phyloP scores from a whole-genome alignment of 2,329 filamentous ascomycete genomes.

The Clonostachys chloroleuca region DNA sequence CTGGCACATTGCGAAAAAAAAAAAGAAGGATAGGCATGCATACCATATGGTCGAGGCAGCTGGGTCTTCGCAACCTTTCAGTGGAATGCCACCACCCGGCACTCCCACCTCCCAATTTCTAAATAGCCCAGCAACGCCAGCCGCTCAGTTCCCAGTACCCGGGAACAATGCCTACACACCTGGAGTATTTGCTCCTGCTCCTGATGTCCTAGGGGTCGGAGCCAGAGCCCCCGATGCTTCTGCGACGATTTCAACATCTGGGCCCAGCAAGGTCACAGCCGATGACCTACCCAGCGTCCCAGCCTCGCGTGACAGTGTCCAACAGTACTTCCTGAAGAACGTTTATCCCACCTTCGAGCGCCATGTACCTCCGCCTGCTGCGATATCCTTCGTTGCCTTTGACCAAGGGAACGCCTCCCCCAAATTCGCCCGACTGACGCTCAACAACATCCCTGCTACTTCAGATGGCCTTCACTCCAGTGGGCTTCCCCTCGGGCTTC shows the following conservation, averaged over 20 bases:
- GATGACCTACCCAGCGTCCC: slow-evolving; percentile 94
- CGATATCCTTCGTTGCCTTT: slow-evolving; percentile 85
- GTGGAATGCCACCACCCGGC: slow-evolving; percentile 58
- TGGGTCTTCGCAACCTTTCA: slow-evolving; percentile 65
- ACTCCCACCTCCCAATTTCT: slow-evolving; percentile 39
- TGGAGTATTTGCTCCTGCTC: background rate
- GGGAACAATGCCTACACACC: background rate
- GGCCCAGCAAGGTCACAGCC: slow-evolving; percentile 64
- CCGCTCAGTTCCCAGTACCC: slow-evolving; percentile 5
- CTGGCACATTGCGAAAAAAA: slow-evolving; percentile 52
- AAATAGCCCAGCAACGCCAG: slow-evolving; percentile 20
- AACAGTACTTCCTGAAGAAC: slow-evolving; percentile 80
- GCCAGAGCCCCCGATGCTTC: slow-evolving; percentile 16
- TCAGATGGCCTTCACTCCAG: slow-evolving; percentile 77
- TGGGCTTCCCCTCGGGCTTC: slow-evolving; percentile 77
- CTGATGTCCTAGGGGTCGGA: slow-evolving; percentile 10
- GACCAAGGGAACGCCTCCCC: slow-evolving; percentile 97
- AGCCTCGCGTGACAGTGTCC: slow-evolving; percentile 73
- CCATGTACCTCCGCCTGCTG: slow-evolving; percentile 83
- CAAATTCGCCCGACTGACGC: slow-evolving; percentile 83
- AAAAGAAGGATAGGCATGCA: slow-evolving; percentile 95
- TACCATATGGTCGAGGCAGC: slow-evolving; percentile 79
- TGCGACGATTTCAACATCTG: slow-evolving; percentile 18
- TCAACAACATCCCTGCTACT: slow-evolving; percentile 88
- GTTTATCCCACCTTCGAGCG: slow-evolving; percentile 95